These are phyloP conservation scores for Ceratobasidium sp. DNA, from an alignment of 1,284 basidiomycete species.

Conservation along the genomic window DNA sequence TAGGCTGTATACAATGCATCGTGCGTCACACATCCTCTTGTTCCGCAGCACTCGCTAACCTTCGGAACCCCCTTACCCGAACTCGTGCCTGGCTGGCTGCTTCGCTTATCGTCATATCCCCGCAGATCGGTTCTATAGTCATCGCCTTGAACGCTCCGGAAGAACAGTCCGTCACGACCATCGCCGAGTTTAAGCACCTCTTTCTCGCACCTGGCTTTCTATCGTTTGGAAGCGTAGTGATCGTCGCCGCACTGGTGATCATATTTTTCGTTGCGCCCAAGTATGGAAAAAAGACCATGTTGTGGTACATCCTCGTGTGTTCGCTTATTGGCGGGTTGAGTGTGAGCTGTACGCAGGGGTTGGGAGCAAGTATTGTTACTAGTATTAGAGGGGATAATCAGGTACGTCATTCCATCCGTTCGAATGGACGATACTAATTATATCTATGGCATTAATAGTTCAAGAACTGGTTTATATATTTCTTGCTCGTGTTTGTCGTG, in stretches of 20 bases:
- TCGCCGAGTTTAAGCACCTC: conserved; percentile 72
- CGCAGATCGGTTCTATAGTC: conserved; percentile 62
- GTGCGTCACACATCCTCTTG: conserved; percentile 55
- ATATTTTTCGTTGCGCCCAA: conserved; percentile 66
- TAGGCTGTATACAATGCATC: conserved; percentile 72
- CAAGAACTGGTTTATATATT: conserved; percentile 74
- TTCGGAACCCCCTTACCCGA: conserved; percentile 11
- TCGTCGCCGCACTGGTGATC: conserved; percentile 59
- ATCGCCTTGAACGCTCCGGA: conserved; percentile 82
- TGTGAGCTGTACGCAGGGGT: conserved; percentile 75
- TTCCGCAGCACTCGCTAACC: conserved; percentile 37
- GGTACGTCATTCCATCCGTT: conserved; percentile 41
- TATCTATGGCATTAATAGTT: conserved; percentile 56
- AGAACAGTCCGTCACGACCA: conserved; percentile 85
- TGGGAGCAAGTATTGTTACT: conserved; percentile 75
- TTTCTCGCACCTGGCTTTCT: conserved; percentile 76
- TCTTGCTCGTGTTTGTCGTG: conserved; percentile 61
- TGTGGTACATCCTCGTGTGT: conserved; percentile 72
- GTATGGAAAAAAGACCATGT: conserved; percentile 75
- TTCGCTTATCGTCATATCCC: neutral
- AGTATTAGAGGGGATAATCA: conserved; percentile 70
- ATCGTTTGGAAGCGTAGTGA: conserved; percentile 65
- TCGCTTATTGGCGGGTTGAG: conserved; percentile 77
- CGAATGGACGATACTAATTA: neutral
- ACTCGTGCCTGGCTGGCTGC: conserved; percentile 49